Evolutionary conservation across 805 yeast species (phyloP).

Genomic region (Candida coquimbonensis): DNA sequence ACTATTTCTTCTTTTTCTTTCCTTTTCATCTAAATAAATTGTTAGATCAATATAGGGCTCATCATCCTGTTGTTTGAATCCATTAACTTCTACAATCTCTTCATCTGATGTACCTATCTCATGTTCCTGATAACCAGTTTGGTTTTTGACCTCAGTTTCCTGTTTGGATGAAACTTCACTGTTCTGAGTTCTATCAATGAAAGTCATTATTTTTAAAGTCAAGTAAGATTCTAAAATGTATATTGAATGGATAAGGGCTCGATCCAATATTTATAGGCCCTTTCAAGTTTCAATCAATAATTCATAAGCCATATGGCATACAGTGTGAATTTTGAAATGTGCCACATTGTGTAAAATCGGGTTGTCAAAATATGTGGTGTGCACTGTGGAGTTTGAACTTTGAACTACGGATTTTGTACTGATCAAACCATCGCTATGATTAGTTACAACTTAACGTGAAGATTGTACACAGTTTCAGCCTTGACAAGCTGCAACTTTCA

Average conservation of each 20-base stretch:
- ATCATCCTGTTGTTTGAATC: conserved; percentile 3
- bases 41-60: conserved; percentile 11
- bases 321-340: background rate
- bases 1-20: conserved; percentile 6
- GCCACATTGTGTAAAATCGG: background rate
- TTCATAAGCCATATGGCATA: too few species aligned
- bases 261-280: background rate
- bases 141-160: background rate
- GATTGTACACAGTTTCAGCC: too few species aligned
- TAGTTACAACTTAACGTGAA: too few species aligned
- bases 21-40: conserved; percentile 3
- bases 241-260: too few species aligned
- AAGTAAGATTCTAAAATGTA: too few species aligned
- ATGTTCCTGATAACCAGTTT: background rate
- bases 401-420: too few species aligned
- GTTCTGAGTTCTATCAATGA: background rate
- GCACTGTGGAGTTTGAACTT: too few species aligned
- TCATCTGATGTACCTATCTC: background rate
- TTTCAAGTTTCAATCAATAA: too few species aligned
- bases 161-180: background rate
- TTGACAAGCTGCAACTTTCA: too few species aligned
- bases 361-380: too few species aligned
- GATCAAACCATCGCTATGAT: too few species aligned
- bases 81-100: conserved; percentile 3
- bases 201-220: background rate